Evolutionary conservation across 768 basidiomycete species (phyloP).

Genomic region (Exsudoporus frostii): DNA sequence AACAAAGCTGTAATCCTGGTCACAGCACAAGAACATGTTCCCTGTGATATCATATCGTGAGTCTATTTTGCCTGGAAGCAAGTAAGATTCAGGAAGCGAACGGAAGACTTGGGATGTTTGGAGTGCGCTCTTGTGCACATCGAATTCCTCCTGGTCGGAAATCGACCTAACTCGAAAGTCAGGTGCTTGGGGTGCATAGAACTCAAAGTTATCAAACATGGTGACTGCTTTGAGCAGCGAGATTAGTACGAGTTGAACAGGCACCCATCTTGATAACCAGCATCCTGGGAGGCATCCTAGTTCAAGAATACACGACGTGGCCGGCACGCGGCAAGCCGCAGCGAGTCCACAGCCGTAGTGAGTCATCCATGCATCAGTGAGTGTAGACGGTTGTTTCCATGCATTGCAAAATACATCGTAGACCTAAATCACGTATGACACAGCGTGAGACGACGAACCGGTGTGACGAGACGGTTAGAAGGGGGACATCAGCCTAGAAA

Average conservation of each 20-base stretch:
- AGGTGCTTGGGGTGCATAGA: constrained; percentile 43
- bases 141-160: constrained; percentile 48
- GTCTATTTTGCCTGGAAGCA: background rate
- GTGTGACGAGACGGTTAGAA: constrained; percentile 32
- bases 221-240: background rate
- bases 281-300: background rate
- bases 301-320: constrained; percentile 21
- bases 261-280: constrained; percentile 10
- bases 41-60: constrained; percentile 37
- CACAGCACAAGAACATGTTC: constrained; percentile 67
- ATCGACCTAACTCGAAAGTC: constrained; percentile 57
- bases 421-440: constrained; percentile 40
- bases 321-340: constrained; percentile 10
- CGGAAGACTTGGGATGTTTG: constrained; percentile 61
- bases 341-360: background rate
- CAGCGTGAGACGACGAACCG: constrained; percentile 35
- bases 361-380: constrained; percentile 12
- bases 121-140: constrained; percentile 48
- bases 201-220: constrained; percentile 25
- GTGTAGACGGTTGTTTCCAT: constrained; percentile 28
- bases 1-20: constrained; percentile 24
- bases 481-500: constrained; percentile 30
- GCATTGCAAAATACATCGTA: constrained; percentile 39
- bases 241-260: background rate
- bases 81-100: constrained; percentile 33